Base-by-base conservation (phyloP, 768 basidiomycete species). In the Obba rivulosa region DNA sequence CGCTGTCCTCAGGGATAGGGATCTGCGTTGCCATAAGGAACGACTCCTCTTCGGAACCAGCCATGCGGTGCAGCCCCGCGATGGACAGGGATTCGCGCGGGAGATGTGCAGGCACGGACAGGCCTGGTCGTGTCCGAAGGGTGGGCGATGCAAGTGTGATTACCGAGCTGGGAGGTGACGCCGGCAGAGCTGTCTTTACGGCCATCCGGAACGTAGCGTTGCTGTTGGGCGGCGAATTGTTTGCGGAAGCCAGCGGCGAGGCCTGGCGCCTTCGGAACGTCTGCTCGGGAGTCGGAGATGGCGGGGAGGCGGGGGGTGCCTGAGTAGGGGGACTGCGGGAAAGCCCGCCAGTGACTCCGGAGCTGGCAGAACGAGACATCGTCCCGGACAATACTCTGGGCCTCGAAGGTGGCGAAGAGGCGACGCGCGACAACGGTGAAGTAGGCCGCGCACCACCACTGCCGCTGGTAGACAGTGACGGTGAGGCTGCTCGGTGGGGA, bases 1-100 rank as follows among this genome's bases (percentile, higher is more conserved):
- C 87, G 53, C 76, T 80, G 56, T 83, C 69, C 54, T 80, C 83
- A 2, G 88, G 87, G 17, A 88, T 73, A n/a, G 87, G 89, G 34
- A 88, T 81, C 21, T 72, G 71, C 49, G 83, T 79, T 1, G 88
- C 86, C 39, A 84, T 69, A 34, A 91, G 75, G 3, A 90, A 69
- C 22, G 83, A 81, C 36, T 85, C 78, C 34, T 87, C 78, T 16
- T 71, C 66, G 50, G 62, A 66, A 38, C 66, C 62, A 16, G 69
- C 58, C 25, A 53, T 70, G 69, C 22, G 73, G 65, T 50, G 49
- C 41, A 58, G 41, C n/a, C 49, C 49, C 21, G 54, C 37, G 25
- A 77, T 67, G 35, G 73, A 53, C 3, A 69, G 65, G 7, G 79
- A 78, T 37, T 74, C 71, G 38, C 74, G 70, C 8, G 56, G 68